Evolutionary conservation across 2,329 filamentous ascomycete species (phyloP), one percentile per base, ranked within the genome.

Genomic region (Phaeosphaeria sp.): DNA sequence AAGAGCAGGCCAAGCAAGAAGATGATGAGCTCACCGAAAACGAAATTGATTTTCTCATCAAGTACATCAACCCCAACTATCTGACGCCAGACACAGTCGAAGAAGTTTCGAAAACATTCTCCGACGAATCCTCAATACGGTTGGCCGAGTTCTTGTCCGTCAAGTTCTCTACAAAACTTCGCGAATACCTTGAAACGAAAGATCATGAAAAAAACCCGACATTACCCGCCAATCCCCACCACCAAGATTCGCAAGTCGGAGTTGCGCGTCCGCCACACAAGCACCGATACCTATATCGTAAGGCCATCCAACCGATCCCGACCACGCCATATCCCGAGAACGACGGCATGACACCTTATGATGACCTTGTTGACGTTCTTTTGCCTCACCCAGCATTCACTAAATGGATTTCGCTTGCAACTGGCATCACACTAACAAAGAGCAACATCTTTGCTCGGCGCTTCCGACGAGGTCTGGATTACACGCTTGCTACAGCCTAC

Each of bases 261-360:
- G 90, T 96, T 9, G 91, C 95, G 6, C 85, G 87, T 30, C 95
- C 95, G 41, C 95, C 95, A 0, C 93, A 99, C 80, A 99, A 99
- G 81, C 93, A 97, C 73, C 91, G 93, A 15, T 99, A 90, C 76
- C 82, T 97, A 1, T 99, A 95, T 78, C 85, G 91, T 58, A 88
- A 92, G 66, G 76, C 80, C 79, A 64, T 82, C 71, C 50, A 77
- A 23, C 72, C 68, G 1, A 68, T 72, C 23, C 69, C 72, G 11
- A 78, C 52, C 62, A 77, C 48, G 61, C 77, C 55, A 43, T 75
- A 71, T 58, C 71, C 64, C 50, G 71, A 66, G 65, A 76, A 57
- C 63, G 66, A 68, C 15, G 66, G 55, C 33, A 64, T 75, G 65
- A 77, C 73, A n/a, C 72, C 77, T 0, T 84, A 96, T 58, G 87